These are phyloP conservation scores for Pythium scleroteichum DNA, from an alignment of 352 stramenopile genomes.

Conservation along the genomic window DNA sequence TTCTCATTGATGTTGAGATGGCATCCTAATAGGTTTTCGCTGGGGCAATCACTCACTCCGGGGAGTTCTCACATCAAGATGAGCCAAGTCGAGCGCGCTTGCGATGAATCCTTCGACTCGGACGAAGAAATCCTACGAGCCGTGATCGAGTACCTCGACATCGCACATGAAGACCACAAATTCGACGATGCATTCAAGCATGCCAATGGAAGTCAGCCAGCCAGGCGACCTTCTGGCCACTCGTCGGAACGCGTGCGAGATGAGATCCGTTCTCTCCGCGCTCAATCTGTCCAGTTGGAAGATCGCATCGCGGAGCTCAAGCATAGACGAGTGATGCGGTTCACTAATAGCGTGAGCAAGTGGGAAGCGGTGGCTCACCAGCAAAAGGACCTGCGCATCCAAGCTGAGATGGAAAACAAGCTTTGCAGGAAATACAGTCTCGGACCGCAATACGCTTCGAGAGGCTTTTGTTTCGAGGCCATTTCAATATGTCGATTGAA, in stretches of 20 bases:
- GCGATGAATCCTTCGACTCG: slow-evolving; percentile 2
- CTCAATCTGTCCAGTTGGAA: slow-evolving; percentile 2
- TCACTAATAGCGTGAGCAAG: neutral
- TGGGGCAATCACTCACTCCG: too few relatives aligned
- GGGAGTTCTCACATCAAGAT: slow-evolving; percentile 5
- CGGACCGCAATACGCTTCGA: neutral
- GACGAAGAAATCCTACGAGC: slow-evolving; percentile 7
- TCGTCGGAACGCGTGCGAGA: too few relatives aligned
- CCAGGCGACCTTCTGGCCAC: too few relatives aligned
- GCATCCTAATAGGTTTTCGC: too few relatives aligned
- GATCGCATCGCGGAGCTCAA: slow-evolving; percentile 1
- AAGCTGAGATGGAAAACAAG: slow-evolving; percentile 10
- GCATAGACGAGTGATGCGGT: neutral
- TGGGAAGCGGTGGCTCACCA: slow-evolving; percentile 2
- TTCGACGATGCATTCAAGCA: too few relatives aligned
- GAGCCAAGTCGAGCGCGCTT: neutral
- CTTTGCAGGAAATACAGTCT: neutral
- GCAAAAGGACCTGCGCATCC: slow-evolving; percentile 5
- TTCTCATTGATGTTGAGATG: too few relatives aligned
- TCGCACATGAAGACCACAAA: too few relatives aligned
- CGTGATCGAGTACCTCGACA: slow-evolving; percentile 6
- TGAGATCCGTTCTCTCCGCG: too few relatives aligned
- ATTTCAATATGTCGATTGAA: too few relatives aligned
- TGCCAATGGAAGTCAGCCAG: too few relatives aligned
- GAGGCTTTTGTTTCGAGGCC: neutral